A percentile compares a stretch with the other conserved stretches of the same genome.
Conservation (phyloP, 176 grass and related monocot species). For the Triticum turgidum region DNA sequence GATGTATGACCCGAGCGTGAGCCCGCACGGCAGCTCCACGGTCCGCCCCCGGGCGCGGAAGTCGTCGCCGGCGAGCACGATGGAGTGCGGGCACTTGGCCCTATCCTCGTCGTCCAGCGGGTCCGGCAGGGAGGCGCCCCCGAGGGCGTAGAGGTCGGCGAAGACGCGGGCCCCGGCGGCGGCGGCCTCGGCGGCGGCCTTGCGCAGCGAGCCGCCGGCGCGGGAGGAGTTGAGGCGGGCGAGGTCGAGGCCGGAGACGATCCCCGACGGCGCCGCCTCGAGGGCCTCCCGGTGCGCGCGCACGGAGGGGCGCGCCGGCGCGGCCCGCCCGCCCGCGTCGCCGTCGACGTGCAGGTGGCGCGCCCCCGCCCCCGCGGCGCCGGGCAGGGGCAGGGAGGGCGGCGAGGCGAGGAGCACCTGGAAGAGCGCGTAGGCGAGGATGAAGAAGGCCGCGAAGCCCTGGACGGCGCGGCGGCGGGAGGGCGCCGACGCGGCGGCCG, state of each 20-base stretch:
- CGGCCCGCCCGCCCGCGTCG: background rate
- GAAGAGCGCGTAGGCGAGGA: conserved; percentile 45
- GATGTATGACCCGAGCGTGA: conserved; percentile 86
- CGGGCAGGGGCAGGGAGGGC: conserved; percentile 40
- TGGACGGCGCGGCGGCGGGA: conserved; percentile 48
- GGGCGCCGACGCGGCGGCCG: background rate
- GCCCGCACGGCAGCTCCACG: conserved; percentile 87
- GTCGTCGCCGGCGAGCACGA: conserved; percentile 55
- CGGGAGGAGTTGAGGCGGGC: conserved; percentile 50
- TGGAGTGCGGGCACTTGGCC: conserved; percentile 78
- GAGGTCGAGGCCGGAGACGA: conserved; percentile 68
- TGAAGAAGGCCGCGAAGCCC: conserved; percentile 41
- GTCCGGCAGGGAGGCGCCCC: background rate
- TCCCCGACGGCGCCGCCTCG: conserved; percentile 30
- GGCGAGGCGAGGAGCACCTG: conserved; percentile 58
- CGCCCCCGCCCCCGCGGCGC: background rate
- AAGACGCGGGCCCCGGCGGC: conserved; percentile 55
- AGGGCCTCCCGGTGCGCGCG: conserved; percentile 37
- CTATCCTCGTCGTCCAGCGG: conserved; percentile 20
- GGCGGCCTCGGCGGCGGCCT: conserved; percentile 64
- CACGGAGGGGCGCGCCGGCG: conserved; percentile 38
- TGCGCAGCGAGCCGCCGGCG: conserved; percentile 50
- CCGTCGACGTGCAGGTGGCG: conserved; percentile 29
- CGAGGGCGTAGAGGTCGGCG: conserved; percentile 39
- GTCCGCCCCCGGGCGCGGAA: conserved; percentile 52